Conservation (phyloP, 371 early-diverging fungal species). For the Fennellomyces sp. region DNA sequence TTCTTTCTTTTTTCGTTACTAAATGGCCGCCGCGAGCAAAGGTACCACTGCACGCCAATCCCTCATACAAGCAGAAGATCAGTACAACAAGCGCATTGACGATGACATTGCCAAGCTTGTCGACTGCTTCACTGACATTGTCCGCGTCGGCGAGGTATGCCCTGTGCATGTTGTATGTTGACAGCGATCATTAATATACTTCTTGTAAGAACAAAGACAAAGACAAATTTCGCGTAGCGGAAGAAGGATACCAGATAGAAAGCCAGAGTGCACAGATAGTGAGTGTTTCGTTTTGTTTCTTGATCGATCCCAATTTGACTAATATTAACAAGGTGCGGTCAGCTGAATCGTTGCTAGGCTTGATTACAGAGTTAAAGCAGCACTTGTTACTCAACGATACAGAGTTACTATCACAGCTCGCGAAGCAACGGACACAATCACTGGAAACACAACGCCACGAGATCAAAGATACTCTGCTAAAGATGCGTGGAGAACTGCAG, state of each 20-base stretch:
- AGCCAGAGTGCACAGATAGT: constrained; percentile 77
- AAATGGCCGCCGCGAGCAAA: background rate
- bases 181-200: background rate
- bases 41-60: constrained; percentile 3
- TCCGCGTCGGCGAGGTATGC: constrained; percentile 64
- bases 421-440: constrained; percentile 28
- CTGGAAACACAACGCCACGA: constrained; percentile 30
- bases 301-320: background rate
- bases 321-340: constrained; percentile 52
- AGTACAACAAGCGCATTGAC: constrained; percentile 67
- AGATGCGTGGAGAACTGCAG: constrained; percentile 35
- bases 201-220: constrained; percentile 53
- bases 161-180: too few relatives aligned
- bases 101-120: constrained; percentile 60
- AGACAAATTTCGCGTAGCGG: constrained; percentile 71
- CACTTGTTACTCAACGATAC: constrained; percentile 71
- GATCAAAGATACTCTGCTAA: constrained; percentile 30
- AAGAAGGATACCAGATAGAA: constrained; percentile 74
- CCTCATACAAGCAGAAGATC: constrained; percentile 40
- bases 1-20: background rate
- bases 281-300: constrained; percentile 10
- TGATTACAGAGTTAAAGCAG: constrained; percentile 72
- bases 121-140: constrained; percentile 66
- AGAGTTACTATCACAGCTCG: constrained; percentile 56
- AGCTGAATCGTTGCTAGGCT: constrained; percentile 63